These are phyloP conservation scores for Phytophthora vignae DNA, from an alignment of 352 stramenopile species.

Conservation along the genomic window DNA sequence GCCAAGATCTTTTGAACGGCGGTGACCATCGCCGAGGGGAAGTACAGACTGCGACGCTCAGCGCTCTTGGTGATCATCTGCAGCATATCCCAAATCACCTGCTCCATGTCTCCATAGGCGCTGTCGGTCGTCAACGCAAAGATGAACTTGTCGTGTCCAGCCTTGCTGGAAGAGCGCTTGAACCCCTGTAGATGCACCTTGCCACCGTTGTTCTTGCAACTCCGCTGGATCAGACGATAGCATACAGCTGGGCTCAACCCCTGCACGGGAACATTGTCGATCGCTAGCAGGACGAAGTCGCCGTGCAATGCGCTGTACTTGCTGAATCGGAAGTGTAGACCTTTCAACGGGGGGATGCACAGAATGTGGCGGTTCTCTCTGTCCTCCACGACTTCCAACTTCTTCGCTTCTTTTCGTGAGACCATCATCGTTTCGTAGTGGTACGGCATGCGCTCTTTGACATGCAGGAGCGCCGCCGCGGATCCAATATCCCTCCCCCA, in stretches of 20 bases:
- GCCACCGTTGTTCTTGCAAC: slow-evolving; percentile 28
- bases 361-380: slow-evolving; percentile 45
- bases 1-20: slow-evolving; percentile 75
- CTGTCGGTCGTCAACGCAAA: slow-evolving; percentile 70
- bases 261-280: slow-evolving; percentile 55
- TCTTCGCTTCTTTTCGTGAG: slow-evolving; percentile 39
- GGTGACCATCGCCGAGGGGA: slow-evolving; percentile 70
- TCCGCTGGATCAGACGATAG: slow-evolving; percentile 43
- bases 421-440: slow-evolving; percentile 63
- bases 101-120: slow-evolving; percentile 79
- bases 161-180: slow-evolving; percentile 25
- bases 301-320: slow-evolving; percentile 63
- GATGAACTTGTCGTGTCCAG: slow-evolving; percentile 56
- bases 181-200: slow-evolving; percentile 36
- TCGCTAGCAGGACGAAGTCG: slow-evolving; percentile 76
- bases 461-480: slow-evolving; percentile 58
- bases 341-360: slow-evolving; percentile 52
- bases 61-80: slow-evolving; percentile 74
- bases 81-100: slow-evolving; percentile 81
- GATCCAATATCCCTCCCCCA: slow-evolving; percentile 79
- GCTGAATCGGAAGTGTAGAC: slow-evolving; percentile 65
- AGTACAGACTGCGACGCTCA: slow-evolving; percentile 70
- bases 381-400: slow-evolving; percentile 62
- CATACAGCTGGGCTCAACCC: slow-evolving; percentile 49
- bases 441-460: slow-evolving; percentile 49